Evolutionary conservation across 352 stramenopile species (phyloP), one percentile per base, ranked within the genome.

Genomic region (Pythium dissimile): DNA sequence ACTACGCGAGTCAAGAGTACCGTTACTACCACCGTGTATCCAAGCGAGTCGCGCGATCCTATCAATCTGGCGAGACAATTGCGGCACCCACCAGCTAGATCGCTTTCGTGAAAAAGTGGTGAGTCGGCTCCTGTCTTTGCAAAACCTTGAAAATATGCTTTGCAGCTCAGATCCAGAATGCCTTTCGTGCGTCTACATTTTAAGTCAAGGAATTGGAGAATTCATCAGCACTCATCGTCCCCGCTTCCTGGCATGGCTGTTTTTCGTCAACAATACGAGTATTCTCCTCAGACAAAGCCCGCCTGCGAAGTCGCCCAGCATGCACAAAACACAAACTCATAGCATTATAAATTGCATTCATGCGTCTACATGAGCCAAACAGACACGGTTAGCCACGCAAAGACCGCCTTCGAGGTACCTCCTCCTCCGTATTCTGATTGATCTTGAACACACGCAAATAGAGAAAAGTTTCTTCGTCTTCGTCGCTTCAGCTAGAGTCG

Each of bases 21-120:
- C 73, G 78, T 20, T 84, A 87, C 57, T 89, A 82, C 49, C 78
- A 91, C 44, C 74, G 75, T 12, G 62, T 88, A 15, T 78, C 81
- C 15, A 89, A 91, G 35, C 71, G 78, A 12, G 79, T 91, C 18
- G 51, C 62, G 5, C 41, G 24, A 15, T 54, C 28, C 10, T 21
- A 49, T 20, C 50, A 45, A 50, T 35, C 48, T 10, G 28, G 12
- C 6, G n/a, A 34, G 16, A 18, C 16, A 35, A 45, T 34, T 5
- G 24, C 13, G 4, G 7, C 34, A 41, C n/a, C n/a, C n/a, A n/a
- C n/a, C n/a, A n/a, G n/a, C n/a, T n/a, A n/a, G n/a, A n/a, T n/a
- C n/a, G n/a, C n/a, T n/a, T n/a, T n/a, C n/a, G n/a, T n/a, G n/a
- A n/a, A n/a, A n/a, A n/a, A n/a, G n/a, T n/a, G n/a, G n/a, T n/a